Evolutionary conservation across 1,284 basidiomycete species (phyloP).

Genomic region (Inonotus obliquus): DNA sequence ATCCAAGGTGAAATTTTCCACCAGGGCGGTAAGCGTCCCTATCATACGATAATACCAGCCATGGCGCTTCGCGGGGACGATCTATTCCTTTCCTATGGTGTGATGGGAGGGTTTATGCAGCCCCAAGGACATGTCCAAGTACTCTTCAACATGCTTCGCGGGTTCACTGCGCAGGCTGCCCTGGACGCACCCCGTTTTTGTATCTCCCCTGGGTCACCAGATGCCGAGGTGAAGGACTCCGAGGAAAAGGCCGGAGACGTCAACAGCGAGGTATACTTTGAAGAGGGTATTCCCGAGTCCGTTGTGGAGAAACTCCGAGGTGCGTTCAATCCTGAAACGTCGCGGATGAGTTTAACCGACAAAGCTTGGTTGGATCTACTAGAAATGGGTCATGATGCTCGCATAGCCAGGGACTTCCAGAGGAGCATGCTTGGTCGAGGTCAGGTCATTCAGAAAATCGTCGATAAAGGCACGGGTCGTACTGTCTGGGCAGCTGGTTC

Average conservation of each 20-base stretch:
- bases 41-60: constrained; percentile 95
- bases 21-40: constrained; percentile 83
- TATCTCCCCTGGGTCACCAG: constrained; percentile 80
- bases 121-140: constrained; percentile 93
- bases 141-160: constrained; percentile 85
- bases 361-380: neutral
- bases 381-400: constrained; percentile 87
- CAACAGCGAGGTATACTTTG: constrained; percentile 83
- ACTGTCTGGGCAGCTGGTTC: constrained; percentile 86
- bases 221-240: constrained; percentile 44
- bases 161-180: constrained; percentile 78
- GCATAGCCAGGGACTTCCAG: constrained; percentile 53
- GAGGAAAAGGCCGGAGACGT: constrained; percentile 56
- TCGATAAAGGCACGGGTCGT: constrained; percentile 51
- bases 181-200: constrained; percentile 95
- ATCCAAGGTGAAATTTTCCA: neutral
- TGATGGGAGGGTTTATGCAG: constrained; percentile 95
- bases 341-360: neutral
- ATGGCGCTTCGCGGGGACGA: constrained; percentile 81
- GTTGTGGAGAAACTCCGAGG: constrained; percentile 60
- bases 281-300: constrained; percentile 70
- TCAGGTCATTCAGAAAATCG: constrained; percentile 81
- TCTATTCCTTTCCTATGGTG: constrained; percentile 84
- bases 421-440: constrained; percentile 87
- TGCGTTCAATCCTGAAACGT: constrained; percentile 29